Conservation (phyloP, 176 grass and related monocot genomes). For the Dendrocalamus sinicus region DNA sequence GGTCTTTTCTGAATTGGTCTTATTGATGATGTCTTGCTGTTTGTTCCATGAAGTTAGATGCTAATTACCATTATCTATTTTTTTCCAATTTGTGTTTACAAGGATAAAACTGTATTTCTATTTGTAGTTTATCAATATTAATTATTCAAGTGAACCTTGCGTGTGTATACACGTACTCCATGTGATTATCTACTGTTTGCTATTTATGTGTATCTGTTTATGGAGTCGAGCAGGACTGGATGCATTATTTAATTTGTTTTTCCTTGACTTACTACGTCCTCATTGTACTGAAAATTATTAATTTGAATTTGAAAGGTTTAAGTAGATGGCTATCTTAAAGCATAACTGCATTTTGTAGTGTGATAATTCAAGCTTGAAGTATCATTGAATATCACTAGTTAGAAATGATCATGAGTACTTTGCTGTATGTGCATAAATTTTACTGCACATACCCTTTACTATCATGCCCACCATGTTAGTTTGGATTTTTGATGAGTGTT, state of each 20-base stretch:
- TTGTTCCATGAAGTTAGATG: background rate
- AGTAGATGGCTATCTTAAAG: background rate
- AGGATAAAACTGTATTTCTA: background rate
- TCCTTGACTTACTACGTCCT: background rate
- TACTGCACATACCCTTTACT: background rate
- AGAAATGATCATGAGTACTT: slow-evolving; percentile 1
- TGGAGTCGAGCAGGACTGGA: background rate
- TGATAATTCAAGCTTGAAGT: background rate
- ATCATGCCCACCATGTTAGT: background rate
- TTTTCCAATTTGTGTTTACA: background rate
- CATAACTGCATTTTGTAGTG: background rate
- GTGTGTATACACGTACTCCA: background rate
- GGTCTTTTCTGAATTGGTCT: slow-evolving; percentile 6
- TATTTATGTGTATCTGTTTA: slow-evolving; percentile 6
- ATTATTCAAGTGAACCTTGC: background rate
- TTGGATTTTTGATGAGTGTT: slow-evolving; percentile 13
- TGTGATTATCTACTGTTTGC: background rate
- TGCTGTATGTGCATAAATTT: background rate
- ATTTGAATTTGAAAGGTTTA: background rate
- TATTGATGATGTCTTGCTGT: background rate
- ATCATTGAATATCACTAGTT: background rate
- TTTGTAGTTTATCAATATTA: slow-evolving; percentile 8
- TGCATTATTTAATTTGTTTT: background rate
- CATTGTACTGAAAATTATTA: slow-evolving; percentile 2
- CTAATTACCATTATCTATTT: background rate